Conservation (phyloP, 345 rosid genomes). For the Populus alba region DNA sequence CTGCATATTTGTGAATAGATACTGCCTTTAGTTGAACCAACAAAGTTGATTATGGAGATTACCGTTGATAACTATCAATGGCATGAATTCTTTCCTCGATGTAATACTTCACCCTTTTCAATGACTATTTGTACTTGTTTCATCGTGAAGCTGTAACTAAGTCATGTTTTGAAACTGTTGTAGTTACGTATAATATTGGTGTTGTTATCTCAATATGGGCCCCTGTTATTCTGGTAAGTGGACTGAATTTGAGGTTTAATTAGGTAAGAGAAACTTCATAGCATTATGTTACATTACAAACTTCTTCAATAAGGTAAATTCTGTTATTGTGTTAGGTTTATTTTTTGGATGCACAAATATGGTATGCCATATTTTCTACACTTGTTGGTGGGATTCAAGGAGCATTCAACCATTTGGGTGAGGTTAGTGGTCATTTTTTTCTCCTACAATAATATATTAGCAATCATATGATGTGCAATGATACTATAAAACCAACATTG, state of each 20-base stretch:
- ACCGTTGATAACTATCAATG: slow-evolving; percentile 59
- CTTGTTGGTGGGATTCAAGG: slow-evolving; percentile 93
- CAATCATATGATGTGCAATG: too few species aligned
- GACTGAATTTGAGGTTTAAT: slow-evolving; percentile 9
- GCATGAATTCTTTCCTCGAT: slow-evolving; percentile 87
- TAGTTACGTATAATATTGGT: slow-evolving; percentile 74
- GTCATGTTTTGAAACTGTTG: slow-evolving; percentile 27
- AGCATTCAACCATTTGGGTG: slow-evolving; percentile 96
- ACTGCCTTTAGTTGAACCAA: slow-evolving; percentile 77
- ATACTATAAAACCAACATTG: not conserved
- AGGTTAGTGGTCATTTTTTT: slow-evolving; percentile 51
- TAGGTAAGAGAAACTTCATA: slow-evolving; percentile 11
- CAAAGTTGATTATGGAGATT: slow-evolving; percentile 70
- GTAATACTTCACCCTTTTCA: slow-evolving; percentile 33
- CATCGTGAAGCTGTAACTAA: slow-evolving; percentile 20
- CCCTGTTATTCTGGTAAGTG: slow-evolving; percentile 81
- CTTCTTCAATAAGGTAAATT: slow-evolving; percentile 3
- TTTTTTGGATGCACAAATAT: slow-evolving; percentile 93
- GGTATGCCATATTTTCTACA: slow-evolving; percentile 96
- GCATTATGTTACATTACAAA: not conserved
- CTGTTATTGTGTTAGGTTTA: slow-evolving; percentile 57
- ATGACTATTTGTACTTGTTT: not conserved
- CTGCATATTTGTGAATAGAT: slow-evolving; percentile 49
- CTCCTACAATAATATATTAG: not conserved
- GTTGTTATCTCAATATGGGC: slow-evolving; percentile 92